These are phyloP conservation scores for Sideroxylon spinosum DNA, from an alignment of 179 eudicot species.

Conservation along the genomic window DNA sequence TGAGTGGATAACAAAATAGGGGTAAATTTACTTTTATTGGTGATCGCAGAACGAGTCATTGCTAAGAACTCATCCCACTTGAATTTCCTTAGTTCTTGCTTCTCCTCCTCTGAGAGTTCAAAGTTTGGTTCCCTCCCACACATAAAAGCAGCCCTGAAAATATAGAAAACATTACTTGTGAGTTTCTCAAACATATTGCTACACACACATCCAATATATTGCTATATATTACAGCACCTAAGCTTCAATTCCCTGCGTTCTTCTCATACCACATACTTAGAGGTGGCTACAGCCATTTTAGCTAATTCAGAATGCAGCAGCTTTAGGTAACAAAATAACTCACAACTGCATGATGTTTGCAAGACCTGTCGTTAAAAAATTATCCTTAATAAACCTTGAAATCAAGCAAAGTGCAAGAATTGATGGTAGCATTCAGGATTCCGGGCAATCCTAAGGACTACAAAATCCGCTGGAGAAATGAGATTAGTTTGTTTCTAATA, in stretches of 20 bases:
- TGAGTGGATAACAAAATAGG: neutral
- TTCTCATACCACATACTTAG: neutral
- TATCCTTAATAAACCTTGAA: neutral
- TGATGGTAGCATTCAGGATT: neutral
- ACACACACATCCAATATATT: neutral
- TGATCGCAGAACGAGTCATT: slow-evolving; percentile 59
- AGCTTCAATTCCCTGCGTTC: neutral
- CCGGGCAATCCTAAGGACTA: neutral
- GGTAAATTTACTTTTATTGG: slow-evolving; percentile 54
- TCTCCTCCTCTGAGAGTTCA: slow-evolving; percentile 70
- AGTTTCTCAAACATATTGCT: neutral
- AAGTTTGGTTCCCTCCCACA: slow-evolving; percentile 90
- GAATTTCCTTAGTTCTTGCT: slow-evolving; percentile 57
- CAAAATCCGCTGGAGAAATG: neutral
- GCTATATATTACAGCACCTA: neutral
- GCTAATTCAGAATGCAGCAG: neutral
- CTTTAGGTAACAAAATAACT: neutral
- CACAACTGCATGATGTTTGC: neutral
- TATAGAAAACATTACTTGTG: neutral
- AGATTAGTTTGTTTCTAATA: neutral
- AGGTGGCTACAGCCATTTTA: neutral
- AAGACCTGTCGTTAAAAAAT: neutral
- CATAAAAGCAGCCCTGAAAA: slow-evolving; percentile 86
- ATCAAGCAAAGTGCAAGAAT: neutral
- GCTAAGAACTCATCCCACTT: slow-evolving; percentile 82